Evolutionary conservation across 2,329 filamentous ascomycete species (phyloP).

Genomic region (Scedosporium dehoogii): DNA sequence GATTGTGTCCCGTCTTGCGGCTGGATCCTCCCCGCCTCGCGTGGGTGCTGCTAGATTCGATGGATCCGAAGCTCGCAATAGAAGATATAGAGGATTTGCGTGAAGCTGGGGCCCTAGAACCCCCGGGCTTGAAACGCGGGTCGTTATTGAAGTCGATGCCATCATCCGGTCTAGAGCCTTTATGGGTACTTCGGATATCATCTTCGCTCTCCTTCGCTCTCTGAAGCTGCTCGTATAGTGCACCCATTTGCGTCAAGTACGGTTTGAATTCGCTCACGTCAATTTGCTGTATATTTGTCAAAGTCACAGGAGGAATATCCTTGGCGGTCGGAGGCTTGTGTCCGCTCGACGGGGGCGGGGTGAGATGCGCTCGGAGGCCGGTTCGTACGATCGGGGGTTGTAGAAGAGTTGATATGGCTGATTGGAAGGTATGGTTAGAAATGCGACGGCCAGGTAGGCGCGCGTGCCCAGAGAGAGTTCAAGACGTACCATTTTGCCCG

Average conservation of each 20-base stretch:
- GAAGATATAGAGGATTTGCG: slow-evolving; percentile 35
- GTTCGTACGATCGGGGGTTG: slow-evolving; percentile 85
- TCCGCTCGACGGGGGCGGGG: slow-evolving; percentile 56
- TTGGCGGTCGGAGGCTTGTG: slow-evolving; percentile 75
- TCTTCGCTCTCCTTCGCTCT: slow-evolving; percentile 71
- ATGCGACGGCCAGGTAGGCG: not conserved
- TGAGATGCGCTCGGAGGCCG: slow-evolving; percentile 70
- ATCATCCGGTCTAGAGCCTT: slow-evolving; percentile 30
- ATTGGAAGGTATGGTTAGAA: not conserved
- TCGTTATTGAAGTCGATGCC: slow-evolving; percentile 28
- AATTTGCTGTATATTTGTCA: slow-evolving; percentile 79
- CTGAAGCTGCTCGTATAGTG: slow-evolving; percentile 80
- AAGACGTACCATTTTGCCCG: slow-evolving; percentile 65
- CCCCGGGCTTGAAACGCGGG: slow-evolving; percentile 34
- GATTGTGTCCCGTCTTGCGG: slow-evolving; percentile 56
- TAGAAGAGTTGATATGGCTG: slow-evolving; percentile 87
- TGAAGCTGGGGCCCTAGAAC: slow-evolving; percentile 25
- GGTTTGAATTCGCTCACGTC: slow-evolving; percentile 71
- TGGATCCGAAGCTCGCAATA: slow-evolving; percentile 26
- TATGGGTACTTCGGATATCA: slow-evolving; percentile 36
- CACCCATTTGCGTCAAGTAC: slow-evolving; percentile 78
- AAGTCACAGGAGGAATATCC: slow-evolving; percentile 86
- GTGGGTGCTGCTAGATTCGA: slow-evolving; percentile 16
- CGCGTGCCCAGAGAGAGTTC: not conserved
- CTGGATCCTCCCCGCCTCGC: slow-evolving; percentile 37